Percentiles rank a stretch among this genome's conserved stretches.
Conservation (phyloP, 2,329 filamentous ascomycete species). For the Chalara sp. region DNA sequence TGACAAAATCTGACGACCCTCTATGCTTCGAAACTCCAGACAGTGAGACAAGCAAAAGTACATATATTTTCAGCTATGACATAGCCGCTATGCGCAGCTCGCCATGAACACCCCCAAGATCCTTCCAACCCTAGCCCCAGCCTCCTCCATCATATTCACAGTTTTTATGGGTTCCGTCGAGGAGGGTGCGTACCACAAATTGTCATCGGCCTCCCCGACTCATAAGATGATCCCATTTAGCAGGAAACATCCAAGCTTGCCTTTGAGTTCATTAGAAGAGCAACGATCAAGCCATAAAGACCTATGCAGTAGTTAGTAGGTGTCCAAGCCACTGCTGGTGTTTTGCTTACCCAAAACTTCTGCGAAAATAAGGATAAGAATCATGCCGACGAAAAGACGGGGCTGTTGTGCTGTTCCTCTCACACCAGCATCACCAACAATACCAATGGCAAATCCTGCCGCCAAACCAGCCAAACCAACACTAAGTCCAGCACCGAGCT, state of each 20-base stretch:
- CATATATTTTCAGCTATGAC: constrained; percentile 24
- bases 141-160: constrained; percentile 22
- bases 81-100: constrained; percentile 12
- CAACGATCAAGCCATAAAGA: constrained; percentile 98
- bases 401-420: constrained; percentile 70
- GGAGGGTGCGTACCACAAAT: constrained; percentile 15
- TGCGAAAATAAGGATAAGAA: constrained; percentile 78
- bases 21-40: constrained; percentile 28
- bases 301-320: constrained; percentile 43
- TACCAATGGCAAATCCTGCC: constrained; percentile 81
- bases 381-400: constrained; percentile 70
- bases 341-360: constrained; percentile 65
- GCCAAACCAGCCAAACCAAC: constrained; percentile 79
- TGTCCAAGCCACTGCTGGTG: constrained; percentile 1
- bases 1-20: constrained; percentile 10
- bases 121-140: constrained; percentile 6
- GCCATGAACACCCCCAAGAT: constrained; percentile 9
- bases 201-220: constrained; percentile 21
- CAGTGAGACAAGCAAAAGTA: constrained; percentile 21
- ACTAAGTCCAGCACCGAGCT: constrained; percentile 75
- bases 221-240: constrained; percentile 32
- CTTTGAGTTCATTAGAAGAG: constrained; percentile 99
- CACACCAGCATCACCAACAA: constrained; percentile 84
- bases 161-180: constrained; percentile 11
- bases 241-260: constrained; percentile 58